Conservation (phyloP, 31 red algal species). For the Bonnemaisonia californica region DNA sequence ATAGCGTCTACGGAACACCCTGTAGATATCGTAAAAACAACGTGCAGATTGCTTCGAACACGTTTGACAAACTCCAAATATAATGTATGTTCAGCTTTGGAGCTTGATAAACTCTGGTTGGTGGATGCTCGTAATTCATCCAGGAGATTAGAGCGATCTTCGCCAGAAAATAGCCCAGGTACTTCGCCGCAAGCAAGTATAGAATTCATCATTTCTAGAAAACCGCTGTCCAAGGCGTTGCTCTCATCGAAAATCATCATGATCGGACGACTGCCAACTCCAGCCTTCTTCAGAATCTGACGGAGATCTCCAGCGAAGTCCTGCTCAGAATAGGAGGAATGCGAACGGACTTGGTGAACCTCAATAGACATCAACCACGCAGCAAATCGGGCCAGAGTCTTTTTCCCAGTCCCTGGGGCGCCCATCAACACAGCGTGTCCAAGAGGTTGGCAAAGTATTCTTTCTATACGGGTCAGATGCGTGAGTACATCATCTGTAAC, state of each 20-base stretch:
- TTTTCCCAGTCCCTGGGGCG: slow-evolving; percentile 82
- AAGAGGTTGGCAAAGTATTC: slow-evolving; percentile 68
- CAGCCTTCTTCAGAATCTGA: slow-evolving; percentile 50
- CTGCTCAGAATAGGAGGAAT: slow-evolving; percentile 63
- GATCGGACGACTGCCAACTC: slow-evolving; percentile 39
- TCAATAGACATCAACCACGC: slow-evolving; percentile 79
- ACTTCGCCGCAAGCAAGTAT: slow-evolving; percentile 85
- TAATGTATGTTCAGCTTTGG: slow-evolving; percentile 61
- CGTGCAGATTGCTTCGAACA: slow-evolving; percentile 74
- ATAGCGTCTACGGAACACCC: slow-evolving; percentile 16
- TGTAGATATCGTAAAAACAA: slow-evolving; percentile 82
- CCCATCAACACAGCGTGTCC: slow-evolving; percentile 85
- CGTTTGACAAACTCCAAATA: slow-evolving; percentile 75
- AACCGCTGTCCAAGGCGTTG: slow-evolving; percentile 78
- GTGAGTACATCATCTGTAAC: slow-evolving; percentile 80
- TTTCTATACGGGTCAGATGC: slow-evolving; percentile 80
- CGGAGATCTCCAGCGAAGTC: slow-evolving; percentile 82
- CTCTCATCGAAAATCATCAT: slow-evolving; percentile 91
- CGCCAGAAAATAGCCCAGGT: slow-evolving; percentile 79
- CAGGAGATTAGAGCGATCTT: slow-evolving; percentile 52
- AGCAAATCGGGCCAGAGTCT: slow-evolving; percentile 80
- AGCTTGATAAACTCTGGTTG: slow-evolving; percentile 19
- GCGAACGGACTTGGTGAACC: slow-evolving; percentile 79
- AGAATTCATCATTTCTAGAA: slow-evolving; percentile 90
- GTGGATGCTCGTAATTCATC: slow-evolving; percentile 37